Base-by-base conservation (phyloP, 192 early-diverging fungal species). In the Coemansia sp. region DNA sequence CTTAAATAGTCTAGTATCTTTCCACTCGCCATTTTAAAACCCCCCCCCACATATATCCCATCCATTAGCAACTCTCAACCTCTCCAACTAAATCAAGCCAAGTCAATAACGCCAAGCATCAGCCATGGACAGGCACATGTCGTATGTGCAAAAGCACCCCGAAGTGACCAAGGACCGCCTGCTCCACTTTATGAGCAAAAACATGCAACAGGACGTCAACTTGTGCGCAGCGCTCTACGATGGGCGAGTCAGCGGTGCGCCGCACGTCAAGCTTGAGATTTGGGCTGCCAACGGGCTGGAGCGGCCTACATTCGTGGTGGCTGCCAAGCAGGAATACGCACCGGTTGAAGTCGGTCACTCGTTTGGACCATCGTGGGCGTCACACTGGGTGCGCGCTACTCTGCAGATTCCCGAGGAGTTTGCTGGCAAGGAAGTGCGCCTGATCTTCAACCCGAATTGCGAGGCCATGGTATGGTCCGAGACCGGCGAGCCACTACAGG, bases 401-500 rank as follows among this genome's bases (percentile, higher is more conserved):
- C 76, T 96, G n/a, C 73, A 68, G 46, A 86, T 99, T 29, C 98
- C 95, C 3, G 64, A 76, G 1, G 69, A 72, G 63, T 69, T 75
- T 63, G 87, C 72, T 11, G 90, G 89, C 44, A 85, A 94, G 68
- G 88, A 89, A 60, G 93, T 99, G n/a, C 84, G 89, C 38, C 85
- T 99, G 19, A 57, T 91, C 19, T 99, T 95, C 83, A 91, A 99
- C 74, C 86, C 95, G 10, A 78, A 82, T 65, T 94, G 89, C 72
- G 96, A 99, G 76, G 95, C 85, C 17, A 80, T 98, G 82, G 76
- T 99, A n/a, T 99, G 94, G 93, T 89, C 92, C 4, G 84, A 69
- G 15, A 85, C 90, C 7, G 95, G 98, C 1, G 70, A 89, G 55
- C 89, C 94, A 1, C 78, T 97, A 23, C 91, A 93, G 75, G 98